These are phyloP conservation scores for Neurospora crassa DNA, from an alignment of 2,329 filamentous ascomycete genomes.

Conservation along the genomic window DNA sequence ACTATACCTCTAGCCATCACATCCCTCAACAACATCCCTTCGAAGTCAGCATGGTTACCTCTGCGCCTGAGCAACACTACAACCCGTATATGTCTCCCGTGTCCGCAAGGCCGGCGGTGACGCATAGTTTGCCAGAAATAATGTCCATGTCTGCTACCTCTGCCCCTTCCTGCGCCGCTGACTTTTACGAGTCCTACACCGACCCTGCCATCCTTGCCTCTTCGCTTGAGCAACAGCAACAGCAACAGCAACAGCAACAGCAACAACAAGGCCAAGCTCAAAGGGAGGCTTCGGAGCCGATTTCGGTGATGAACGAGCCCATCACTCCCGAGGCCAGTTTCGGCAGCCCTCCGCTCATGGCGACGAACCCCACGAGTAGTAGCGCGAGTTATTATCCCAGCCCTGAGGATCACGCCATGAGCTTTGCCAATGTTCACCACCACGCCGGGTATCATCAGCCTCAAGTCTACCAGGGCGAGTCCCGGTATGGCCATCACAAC, in stretches of 20 bases:
- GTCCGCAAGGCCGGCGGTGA: background rate
- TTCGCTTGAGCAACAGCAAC: background rate
- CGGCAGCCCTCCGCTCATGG: constrained; percentile 2
- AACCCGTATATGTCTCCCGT: background rate
- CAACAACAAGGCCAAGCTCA: background rate
- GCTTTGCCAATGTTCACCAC: background rate
- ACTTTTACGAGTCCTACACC: background rate
- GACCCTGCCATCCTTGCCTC: background rate
- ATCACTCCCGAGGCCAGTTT: constrained; percentile 8
- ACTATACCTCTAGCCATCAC: background rate
- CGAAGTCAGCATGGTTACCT: background rate
- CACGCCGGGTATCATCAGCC: background rate
- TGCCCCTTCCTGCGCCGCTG: background rate
- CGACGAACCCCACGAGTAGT: background rate
- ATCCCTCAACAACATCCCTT: background rate
- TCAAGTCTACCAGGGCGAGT: background rate
- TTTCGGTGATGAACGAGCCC: constrained; percentile 7
- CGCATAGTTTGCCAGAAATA: background rate
- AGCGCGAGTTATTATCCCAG: background rate
- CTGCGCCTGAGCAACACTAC: background rate
- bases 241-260: background rate
- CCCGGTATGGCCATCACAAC: background rate
- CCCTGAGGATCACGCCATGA: background rate
- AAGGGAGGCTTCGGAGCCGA: constrained; percentile 3
- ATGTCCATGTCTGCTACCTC: background rate